phyloP scores from a whole-genome alignment of 805 yeast genomes.

The Candida quercuum region DNA sequence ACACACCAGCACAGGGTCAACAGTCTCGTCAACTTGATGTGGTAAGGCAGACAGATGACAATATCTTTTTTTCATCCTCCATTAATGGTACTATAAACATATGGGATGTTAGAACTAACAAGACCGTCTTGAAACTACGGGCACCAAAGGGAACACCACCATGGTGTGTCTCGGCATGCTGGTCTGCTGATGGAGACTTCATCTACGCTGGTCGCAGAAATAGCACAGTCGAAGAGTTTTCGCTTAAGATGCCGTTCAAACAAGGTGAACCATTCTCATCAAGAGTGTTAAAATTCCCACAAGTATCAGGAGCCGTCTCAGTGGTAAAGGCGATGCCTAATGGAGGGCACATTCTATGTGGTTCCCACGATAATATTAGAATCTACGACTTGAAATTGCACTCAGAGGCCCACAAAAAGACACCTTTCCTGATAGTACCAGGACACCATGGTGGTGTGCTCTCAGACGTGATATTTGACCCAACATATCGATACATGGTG shows the following conservation, averaged over 20 bases:
- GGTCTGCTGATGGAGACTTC: slow-evolving; percentile 80
- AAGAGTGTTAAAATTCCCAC: slow-evolving; percentile 67
- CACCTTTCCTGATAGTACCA: slow-evolving; percentile 85
- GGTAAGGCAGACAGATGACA: slow-evolving; percentile 36
- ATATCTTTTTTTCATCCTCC: slow-evolving; percentile 70
- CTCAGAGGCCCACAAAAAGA: slow-evolving; percentile 29
- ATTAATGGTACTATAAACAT: slow-evolving; percentile 76
- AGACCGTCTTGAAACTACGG: slow-evolving; percentile 41
- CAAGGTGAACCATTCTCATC: slow-evolving; percentile 42
- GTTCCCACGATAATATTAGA: slow-evolving; percentile 85
- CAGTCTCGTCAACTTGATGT: too few species aligned
- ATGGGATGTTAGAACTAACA: slow-evolving; percentile 68
- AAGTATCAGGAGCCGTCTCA: slow-evolving; percentile 87
- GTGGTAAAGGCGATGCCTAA: slow-evolving; percentile 78
- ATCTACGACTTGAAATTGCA: slow-evolving; percentile 65
- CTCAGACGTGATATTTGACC: slow-evolving; percentile 75
- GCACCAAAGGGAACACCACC: slow-evolving; percentile 75
- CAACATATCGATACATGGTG: slow-evolving; percentile 80
- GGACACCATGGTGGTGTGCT: slow-evolving; percentile 95
- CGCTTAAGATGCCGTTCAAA: slow-evolving; percentile 48
- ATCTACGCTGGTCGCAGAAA: slow-evolving; percentile 87
- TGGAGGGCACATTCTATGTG: slow-evolving; percentile 73
- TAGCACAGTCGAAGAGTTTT: slow-evolving; percentile 74
- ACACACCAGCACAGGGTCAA: not conserved
- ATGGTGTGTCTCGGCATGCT: slow-evolving; percentile 87